Base-by-base conservation (phyloP, 1,284 basidiomycete genomes). In the Trichosporon inkin region DNA sequence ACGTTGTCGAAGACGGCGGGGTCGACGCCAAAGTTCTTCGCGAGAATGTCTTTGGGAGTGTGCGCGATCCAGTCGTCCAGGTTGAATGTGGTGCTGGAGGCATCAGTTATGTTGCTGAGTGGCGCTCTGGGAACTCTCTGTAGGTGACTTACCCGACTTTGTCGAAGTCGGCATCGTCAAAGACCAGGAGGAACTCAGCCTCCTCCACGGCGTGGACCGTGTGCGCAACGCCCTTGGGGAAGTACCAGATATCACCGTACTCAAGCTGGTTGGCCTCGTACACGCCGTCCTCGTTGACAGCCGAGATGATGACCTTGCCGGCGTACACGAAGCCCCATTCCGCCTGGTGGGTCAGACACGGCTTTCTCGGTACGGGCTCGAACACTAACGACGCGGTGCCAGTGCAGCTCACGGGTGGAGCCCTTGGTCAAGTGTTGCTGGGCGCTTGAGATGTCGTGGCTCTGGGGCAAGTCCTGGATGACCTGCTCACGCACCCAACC, bases 341-440 rank as follows among this genome's bases (percentile, higher is more conserved):
- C 5, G 28, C 28, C 28, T 32, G 28, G 28, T 32, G 28, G 28
- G 8, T 32, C 28, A 32, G 28, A 32, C 4, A 4, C 28, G 4
- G 5, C 28, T 32, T 32, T 32, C 28, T 32, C 28, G 4, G 28
- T 32, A 32, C 5, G 8, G 4, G 8, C 8, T 8, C 5, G 5
- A 32, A 8, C 4, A 32, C 28, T 32, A 5, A 32, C 28, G 28
- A 32, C 28, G 28, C 28, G 28, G 71, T 89, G 87, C 87, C 87
- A 88, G 68, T 88, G 87, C 28, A 88, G 80, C 71, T 89, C 87
- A 17, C 86, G 86, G 62, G 57, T 61, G n/a, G 59, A 84, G 10
- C 86, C 87, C 44, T 83, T 75, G 70, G 86, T 82, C 19, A 88
- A 76, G 20, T 86, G 82, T 86, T 88, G 87, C 69, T 88, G 84